Base-by-base conservation (phyloP, 805 yeast species). In the Debaryomyces castellii region DNA sequence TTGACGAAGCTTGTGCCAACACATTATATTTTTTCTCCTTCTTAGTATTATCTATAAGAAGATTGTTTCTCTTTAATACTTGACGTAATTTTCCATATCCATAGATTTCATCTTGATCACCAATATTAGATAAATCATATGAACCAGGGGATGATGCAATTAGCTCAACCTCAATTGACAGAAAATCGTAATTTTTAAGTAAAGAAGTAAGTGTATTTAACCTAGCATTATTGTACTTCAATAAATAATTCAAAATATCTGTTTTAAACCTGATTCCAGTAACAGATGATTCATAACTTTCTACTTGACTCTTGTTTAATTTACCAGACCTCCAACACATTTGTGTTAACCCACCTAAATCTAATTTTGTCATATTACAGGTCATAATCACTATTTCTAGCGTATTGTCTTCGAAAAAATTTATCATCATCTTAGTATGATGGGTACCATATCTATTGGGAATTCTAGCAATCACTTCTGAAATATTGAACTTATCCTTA, bases 401-500 rank as follows among this genome's bases (percentile, higher is more conserved):
- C 0, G 74, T 61, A 14, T 64, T 66, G 49, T 78, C 78, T 2
- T 57, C 57, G 53, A 70, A 81, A 46, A 76, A 65, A 54, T 84
- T 84, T 11, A 85, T 64, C 72, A 85, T 80, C 76, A 85, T 64
- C 57, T 85, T 85, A 1, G 88, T 74, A 58, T 85, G 92, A 59
- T 85, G 90, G 3, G 64, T 62, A n/a, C 64, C 77, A 53, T 45
- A 75, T 23, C 59, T 52, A 49, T 49, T 67, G 9, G 67, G 70
- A 40, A 57, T 53, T 46, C 46, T 58, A 9, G 69, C 74, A 11
- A 71, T 51, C 1, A 77, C 54, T 45, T 66, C 64, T 4, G 51
- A 35, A 11, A 69, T 44, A 43, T 65, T 59, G 46, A 55, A 60
- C 30, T 55, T 49, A 14, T 43, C 14, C 4, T 48, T 48, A 18